A percentile compares a stretch with the other conserved stretches of the same genome.
phyloP scores from a whole-genome alignment of 306 rosid species.

The Datisca glomerata region DNA sequence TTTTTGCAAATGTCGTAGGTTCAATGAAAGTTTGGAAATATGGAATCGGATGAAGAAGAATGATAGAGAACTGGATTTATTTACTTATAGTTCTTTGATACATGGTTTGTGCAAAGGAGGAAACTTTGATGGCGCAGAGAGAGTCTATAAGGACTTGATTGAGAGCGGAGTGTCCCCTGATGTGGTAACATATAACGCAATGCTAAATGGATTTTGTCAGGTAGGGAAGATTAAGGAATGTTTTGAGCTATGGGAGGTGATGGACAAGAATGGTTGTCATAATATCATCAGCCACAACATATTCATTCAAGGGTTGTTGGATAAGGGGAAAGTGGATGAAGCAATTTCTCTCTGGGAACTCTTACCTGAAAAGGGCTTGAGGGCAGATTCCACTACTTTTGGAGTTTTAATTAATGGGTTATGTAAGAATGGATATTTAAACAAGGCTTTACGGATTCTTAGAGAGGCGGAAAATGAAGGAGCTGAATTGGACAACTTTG shows the following conservation, averaged over 20 bases:
- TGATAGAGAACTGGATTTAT: constrained; percentile 33
- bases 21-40: constrained; percentile 52
- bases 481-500: constrained; percentile 44
- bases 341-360: constrained; percentile 45
- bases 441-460: constrained; percentile 51
- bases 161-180: constrained; percentile 46
- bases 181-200: constrained; percentile 48
- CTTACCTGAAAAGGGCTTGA: constrained; percentile 26
- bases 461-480: constrained; percentile 37
- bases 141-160: constrained; percentile 53
- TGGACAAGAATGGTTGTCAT: constrained; percentile 38
- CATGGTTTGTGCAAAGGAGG: constrained; percentile 62
- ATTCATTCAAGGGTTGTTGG: constrained; percentile 59
- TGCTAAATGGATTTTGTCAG: constrained; percentile 51
- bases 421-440: constrained; percentile 58
- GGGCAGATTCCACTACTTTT: constrained; percentile 43
- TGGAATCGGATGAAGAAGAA: constrained; percentile 82
- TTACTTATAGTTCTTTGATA: constrained; percentile 56
- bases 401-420: constrained; percentile 68
- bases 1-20: constrained; percentile 62
- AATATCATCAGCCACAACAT: constrained; percentile 61
- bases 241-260: constrained; percentile 45
- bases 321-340: constrained; percentile 28
- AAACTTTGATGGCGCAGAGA: constrained; percentile 47
- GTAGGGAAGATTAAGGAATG: constrained; percentile 36